phyloP scores from a whole-genome alignment of 2,329 filamentous ascomycete genomes.

The Torrubiellomyces zombiae region DNA sequence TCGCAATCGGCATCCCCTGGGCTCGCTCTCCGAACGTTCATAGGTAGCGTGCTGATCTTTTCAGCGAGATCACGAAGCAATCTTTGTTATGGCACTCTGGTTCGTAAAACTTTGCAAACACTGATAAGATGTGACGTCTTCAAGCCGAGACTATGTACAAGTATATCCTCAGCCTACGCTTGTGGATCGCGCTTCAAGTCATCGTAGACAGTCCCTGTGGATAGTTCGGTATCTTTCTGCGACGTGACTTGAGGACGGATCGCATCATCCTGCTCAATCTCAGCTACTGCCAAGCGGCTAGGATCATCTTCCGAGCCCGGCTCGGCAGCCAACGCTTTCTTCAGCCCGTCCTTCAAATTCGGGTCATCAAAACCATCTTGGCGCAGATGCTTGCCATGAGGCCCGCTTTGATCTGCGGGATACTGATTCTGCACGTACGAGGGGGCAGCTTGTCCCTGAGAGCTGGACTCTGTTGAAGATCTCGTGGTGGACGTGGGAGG shows the following conservation, averaged over 20 bases:
- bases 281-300: conserved; percentile 24
- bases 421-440: conserved; percentile 20
- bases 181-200: conserved; percentile 8
- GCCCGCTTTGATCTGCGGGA: conserved; percentile 13
- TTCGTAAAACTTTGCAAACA: no score
- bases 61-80: no score
- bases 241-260: conserved; percentile 9
- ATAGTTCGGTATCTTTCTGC: conserved; percentile 10
- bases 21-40: no score
- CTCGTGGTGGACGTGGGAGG: conserved; percentile 14
- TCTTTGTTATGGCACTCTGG: no score
- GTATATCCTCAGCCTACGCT: no score
- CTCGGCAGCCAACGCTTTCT: conserved; percentile 23
- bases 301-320: conserved; percentile 32
- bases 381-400: conserved; percentile 27
- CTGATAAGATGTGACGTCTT: background rate
- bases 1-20: no score
- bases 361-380: conserved; percentile 18
- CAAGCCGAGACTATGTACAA: no score
- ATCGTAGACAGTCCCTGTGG: conserved; percentile 14
- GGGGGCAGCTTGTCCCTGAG: conserved; percentile 15
- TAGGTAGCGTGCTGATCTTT: no score
- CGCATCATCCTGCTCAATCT: conserved; percentile 16
- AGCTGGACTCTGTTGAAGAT: conserved; percentile 3
- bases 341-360: conserved; percentile 17